Conservation (phyloP, 495 filamentous ascomycete species). For the Tuber microsphaerosporum region DNA sequence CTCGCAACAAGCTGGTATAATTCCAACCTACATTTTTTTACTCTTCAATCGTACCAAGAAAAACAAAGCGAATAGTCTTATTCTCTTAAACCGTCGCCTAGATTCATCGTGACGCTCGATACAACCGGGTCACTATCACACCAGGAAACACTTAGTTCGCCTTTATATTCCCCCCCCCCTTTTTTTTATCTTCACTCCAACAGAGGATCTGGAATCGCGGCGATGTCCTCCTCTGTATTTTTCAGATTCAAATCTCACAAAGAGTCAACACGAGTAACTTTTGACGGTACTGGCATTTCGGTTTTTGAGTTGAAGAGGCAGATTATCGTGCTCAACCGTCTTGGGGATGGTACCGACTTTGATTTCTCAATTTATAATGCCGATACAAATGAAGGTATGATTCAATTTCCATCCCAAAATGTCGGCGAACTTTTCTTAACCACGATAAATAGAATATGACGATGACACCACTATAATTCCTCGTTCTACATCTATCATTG, state of each 20-base stretch:
- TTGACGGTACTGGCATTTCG: slow-evolving; percentile 96
- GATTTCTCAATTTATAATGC: slow-evolving; percentile 88
- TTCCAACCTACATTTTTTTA: slow-evolving; percentile 35
- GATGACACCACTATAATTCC: slow-evolving; percentile 95
- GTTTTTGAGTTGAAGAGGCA: slow-evolving; percentile 98
- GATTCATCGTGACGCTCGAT: slow-evolving; percentile 37
- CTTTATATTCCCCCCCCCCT: slow-evolving; percentile 24
- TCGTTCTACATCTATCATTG: slow-evolving; percentile 86
- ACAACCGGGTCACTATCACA: slow-evolving; percentile 29
- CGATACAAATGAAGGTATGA: slow-evolving; percentile 82
- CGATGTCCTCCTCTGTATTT: slow-evolving; percentile 95
- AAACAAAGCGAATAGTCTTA: slow-evolving; percentile 35
- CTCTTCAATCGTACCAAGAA: slow-evolving; percentile 31
- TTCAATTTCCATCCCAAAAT: background rate
- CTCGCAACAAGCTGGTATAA: slow-evolving; percentile 37
- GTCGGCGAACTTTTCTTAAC: slow-evolving; percentile 34
- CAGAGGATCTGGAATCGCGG: slow-evolving; percentile 25
- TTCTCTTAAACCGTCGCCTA: slow-evolving; percentile 33
- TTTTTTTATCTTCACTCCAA: background rate
- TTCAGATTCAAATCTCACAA: slow-evolving; percentile 99
- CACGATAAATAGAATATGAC: slow-evolving; percentile 63
- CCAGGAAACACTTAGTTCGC: slow-evolving; percentile 14
- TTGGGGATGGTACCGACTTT: slow-evolving; percentile 95
- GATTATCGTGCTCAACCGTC: slow-evolving; percentile 85
- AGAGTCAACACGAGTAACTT: slow-evolving; percentile 85